Percentiles rank a stretch among this genome's conserved stretches.
These are phyloP conservation scores for Dillenia suffruticosa DNA, from an alignment of 164 flowering plant species.

Conservation along the genomic window DNA sequence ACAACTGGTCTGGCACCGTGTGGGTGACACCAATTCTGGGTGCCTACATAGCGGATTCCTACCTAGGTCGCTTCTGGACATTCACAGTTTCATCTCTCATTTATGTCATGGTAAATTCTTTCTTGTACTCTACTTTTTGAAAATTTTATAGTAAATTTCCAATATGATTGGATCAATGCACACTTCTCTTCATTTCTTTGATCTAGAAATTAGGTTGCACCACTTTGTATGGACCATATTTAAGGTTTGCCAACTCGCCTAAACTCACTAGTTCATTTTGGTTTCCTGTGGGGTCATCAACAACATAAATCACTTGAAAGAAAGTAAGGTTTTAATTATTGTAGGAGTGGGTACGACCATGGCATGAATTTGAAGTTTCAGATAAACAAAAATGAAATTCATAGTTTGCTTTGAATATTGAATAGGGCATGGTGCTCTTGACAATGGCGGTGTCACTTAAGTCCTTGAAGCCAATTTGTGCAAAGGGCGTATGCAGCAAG, in stretches of 20 bases:
- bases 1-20: slow-evolving; percentile 82
- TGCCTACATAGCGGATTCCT: slow-evolving; percentile 80
- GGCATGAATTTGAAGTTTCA: slow-evolving; percentile 12
- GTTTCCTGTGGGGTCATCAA: too few species aligned
- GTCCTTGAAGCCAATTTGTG: slow-evolving; percentile 59
- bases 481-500: slow-evolving; percentile 69
- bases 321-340: too few species aligned
- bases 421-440: slow-evolving; percentile 79
- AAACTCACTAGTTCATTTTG: too few species aligned
- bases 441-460: slow-evolving; percentile 76
- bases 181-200: too few species aligned
- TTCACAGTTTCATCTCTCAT: slow-evolving; percentile 74
- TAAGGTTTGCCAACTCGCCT: too few species aligned
- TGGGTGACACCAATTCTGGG: slow-evolving; percentile 91
- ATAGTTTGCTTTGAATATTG: not conserved
- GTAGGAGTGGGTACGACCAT: too few species aligned
- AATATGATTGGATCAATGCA: too few species aligned
- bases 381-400: not conserved
- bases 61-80: slow-evolving; percentile 86
- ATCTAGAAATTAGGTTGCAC: too few species aligned
- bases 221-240: too few species aligned
- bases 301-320: too few species aligned
- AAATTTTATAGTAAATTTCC: not conserved
- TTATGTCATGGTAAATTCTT: slow-evolving; percentile 58
- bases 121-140: slow-evolving; percentile 1